Base-by-base conservation (phyloP, 2,329 filamentous ascomycete genomes). In the Calonectria pauciramosa region DNA sequence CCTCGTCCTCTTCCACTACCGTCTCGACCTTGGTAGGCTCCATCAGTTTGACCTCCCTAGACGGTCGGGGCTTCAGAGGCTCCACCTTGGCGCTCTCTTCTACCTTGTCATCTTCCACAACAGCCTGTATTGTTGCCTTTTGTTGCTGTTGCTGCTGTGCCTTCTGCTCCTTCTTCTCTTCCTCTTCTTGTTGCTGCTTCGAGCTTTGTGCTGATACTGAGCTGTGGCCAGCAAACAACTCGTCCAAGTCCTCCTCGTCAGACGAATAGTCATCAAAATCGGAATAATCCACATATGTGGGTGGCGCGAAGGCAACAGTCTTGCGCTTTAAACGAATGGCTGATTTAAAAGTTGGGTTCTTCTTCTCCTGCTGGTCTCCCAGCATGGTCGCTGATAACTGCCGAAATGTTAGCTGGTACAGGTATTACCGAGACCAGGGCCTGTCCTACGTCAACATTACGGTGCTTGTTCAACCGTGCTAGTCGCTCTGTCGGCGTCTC, bases 401-500 rank as follows among this genome's bases (percentile, higher is more conserved):
- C 64, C 32, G 71, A 23, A 68, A 76, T 72, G 63, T 81, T 32
- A 80, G 69, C 68, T 34, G 18, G 2, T 9, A 18, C 20, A 54
- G 34, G 23, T 20, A 14, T 11, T 23, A 4, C 34, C 7, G 3
- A 28, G 4, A 5, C 6, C 32, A 63, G 36, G 26, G 32, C 36
- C 47, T 66, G 63, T 83, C 95, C 77, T 91, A 98, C 96, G 87
- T 99, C 97, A 80, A 99, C 96, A 83, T 99, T 99, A 82, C 97
- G 92, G 86, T 99, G 97, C 86, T 99, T 99, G 86, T 99, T 99
- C 77, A 99, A 87, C 77, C 97, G 93, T 59, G 97, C 97, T 76
- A 99, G 87, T 83, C 97, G 91, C 88, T 99, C 97, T 20, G 96
- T 98, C 3, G 97, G 97, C 11, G 97, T 99, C 85, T 99, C 97